phyloP scores from a whole-genome alignment of 768 basidiomycete species.

The Hygrophoropsis aurantiaca region DNA sequence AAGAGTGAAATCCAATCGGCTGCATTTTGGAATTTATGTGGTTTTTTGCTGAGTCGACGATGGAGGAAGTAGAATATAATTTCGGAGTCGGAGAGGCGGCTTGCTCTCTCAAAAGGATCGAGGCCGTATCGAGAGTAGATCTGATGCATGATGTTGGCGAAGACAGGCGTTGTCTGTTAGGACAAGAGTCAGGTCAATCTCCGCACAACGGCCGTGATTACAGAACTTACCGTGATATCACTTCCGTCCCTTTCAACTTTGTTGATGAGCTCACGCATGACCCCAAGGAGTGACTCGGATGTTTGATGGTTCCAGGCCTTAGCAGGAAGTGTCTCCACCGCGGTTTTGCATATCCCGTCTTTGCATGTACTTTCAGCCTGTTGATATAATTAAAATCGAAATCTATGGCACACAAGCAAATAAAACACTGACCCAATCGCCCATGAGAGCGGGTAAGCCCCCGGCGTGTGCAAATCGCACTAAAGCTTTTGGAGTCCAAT shows the following conservation, averaged over 20 bases:
- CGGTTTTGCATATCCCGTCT: slow-evolving; percentile 13
- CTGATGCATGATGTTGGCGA: slow-evolving; percentile 18
- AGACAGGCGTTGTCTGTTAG: slow-evolving; percentile 16
- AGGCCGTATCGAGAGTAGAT: slow-evolving; percentile 27
- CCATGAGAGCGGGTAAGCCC: slow-evolving; percentile 23
- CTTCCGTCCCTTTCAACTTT: slow-evolving; percentile 16
- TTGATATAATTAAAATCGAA: background rate
- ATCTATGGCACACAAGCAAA: background rate
- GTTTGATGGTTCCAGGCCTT: slow-evolving; percentile 26
- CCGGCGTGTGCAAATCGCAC: slow-evolving; percentile 23
- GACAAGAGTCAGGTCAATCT: background rate
- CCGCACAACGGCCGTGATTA: background rate
- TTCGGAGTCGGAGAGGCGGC: slow-evolving; percentile 7
- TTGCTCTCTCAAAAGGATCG: slow-evolving; percentile 21
- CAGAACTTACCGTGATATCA: slow-evolving; percentile 10
- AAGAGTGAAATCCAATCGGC: slow-evolving; percentile 19
- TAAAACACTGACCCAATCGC: slow-evolving; percentile 21
- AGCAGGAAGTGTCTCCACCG: slow-evolving; percentile 17
- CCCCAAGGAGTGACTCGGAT: slow-evolving; percentile 15
- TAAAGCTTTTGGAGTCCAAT: slow-evolving; percentile 16
- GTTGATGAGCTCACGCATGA: slow-evolving; percentile 18
- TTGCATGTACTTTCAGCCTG: slow-evolving; percentile 20
- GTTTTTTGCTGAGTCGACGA: slow-evolving; percentile 19
- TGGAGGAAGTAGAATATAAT: slow-evolving; percentile 28
- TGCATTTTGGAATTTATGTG: slow-evolving; percentile 7